Evolutionary conservation across 108 stramenopile genomes (phyloP).

Genomic region (Schizochytrium sp.): DNA sequence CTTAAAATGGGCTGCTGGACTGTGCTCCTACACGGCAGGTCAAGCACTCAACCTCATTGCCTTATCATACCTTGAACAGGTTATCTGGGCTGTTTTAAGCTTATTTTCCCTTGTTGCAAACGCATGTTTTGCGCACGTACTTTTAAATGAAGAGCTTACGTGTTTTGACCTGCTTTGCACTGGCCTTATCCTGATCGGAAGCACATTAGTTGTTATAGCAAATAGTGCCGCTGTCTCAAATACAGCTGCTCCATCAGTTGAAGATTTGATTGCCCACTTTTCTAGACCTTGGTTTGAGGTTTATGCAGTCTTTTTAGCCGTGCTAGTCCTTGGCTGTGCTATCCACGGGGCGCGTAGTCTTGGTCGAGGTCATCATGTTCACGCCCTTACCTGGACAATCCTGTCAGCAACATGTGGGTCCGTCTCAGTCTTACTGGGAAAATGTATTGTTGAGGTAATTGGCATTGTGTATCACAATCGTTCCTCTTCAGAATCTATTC

Average conservation of each 20-base stretch:
- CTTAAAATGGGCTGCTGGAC: slow-evolving; percentile 28
- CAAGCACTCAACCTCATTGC: slow-evolving; percentile 30
- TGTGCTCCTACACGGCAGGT: background rate
- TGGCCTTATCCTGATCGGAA: background rate
- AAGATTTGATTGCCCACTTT: slow-evolving; percentile 24
- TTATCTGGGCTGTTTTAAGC: slow-evolving; percentile 52
- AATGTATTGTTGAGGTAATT: slow-evolving; percentile 43
- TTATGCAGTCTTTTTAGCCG: background rate
- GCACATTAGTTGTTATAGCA: slow-evolving; percentile 41
- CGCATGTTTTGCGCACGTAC: background rate
- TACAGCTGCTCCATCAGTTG: background rate
- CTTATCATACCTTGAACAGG: slow-evolving; percentile 46
- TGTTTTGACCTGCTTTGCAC: slow-evolving; percentile 2
- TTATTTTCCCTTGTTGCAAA: slow-evolving; percentile 53
- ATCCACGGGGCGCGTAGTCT: slow-evolving; percentile 33
- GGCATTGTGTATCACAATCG: slow-evolving; percentile 26
- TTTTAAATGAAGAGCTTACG: slow-evolving; percentile 20
- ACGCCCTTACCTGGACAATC: slow-evolving; percentile 58
- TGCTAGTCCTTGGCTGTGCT: background rate
- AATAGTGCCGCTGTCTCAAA: slow-evolving; percentile 30
- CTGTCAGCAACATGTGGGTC: slow-evolving; percentile 34
- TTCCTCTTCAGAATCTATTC: background rate
- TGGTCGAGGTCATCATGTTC: slow-evolving; percentile 34
- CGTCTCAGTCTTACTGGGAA: slow-evolving; percentile 53
- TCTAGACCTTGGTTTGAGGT: slow-evolving; percentile 38